A percentile compares a stretch with the other conserved stretches of the same genome.
phyloP scores from a whole-genome alignment of 2,329 filamentous ascomycete species.

The Mariannaea elegans region DNA sequence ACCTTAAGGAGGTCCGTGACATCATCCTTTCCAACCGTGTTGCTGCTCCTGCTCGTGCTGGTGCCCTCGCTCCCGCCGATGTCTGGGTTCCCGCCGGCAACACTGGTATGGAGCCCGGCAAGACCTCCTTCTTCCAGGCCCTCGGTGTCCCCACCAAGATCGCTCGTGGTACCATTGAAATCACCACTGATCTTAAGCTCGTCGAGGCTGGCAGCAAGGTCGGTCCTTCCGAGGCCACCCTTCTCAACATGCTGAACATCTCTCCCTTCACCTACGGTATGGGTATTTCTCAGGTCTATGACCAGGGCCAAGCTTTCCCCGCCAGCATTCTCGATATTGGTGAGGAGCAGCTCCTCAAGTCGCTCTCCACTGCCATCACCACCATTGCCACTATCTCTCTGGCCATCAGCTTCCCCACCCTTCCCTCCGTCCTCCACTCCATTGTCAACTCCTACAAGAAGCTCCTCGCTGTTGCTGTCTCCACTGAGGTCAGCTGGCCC shows the following conservation, averaged over 20 bases:
- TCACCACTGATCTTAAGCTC: slow-evolving; percentile 97
- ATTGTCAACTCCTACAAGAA: slow-evolving; percentile 99
- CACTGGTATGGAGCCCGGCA: slow-evolving; percentile 99
- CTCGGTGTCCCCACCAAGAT: slow-evolving; percentile 99
- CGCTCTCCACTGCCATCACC: slow-evolving; percentile 81
- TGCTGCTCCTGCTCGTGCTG: slow-evolving; percentile 95
- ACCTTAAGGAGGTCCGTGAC: slow-evolving; percentile 91
- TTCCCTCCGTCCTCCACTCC: slow-evolving; percentile 96
- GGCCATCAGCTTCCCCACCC: slow-evolving; percentile 92
- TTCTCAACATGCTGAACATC: slow-evolving; percentile 99
- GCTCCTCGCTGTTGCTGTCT: slow-evolving; percentile 84
- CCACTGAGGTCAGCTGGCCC: slow-evolving; percentile 92
- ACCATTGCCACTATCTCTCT: slow-evolving; percentile 92
- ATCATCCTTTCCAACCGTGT: slow-evolving; percentile 98
- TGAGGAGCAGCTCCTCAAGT: slow-evolving; percentile 90
- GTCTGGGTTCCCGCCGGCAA: slow-evolving; percentile 97
- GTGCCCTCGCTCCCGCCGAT: slow-evolving; percentile 92
- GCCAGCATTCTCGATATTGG: slow-evolving; percentile 89
- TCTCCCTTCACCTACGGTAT: slow-evolving; percentile 99
- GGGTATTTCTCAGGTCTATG: slow-evolving; percentile 95
- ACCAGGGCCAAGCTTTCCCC: slow-evolving; percentile 93
- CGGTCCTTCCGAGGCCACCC: slow-evolving; percentile 97
- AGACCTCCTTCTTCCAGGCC: slow-evolving; percentile 99
- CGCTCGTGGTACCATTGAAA: slow-evolving; percentile 99
- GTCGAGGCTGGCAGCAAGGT: slow-evolving; percentile 93